phyloP scores from a whole-genome alignment of 2,329 filamentous ascomycete species.

The Mollisiaceae sp. region DNA sequence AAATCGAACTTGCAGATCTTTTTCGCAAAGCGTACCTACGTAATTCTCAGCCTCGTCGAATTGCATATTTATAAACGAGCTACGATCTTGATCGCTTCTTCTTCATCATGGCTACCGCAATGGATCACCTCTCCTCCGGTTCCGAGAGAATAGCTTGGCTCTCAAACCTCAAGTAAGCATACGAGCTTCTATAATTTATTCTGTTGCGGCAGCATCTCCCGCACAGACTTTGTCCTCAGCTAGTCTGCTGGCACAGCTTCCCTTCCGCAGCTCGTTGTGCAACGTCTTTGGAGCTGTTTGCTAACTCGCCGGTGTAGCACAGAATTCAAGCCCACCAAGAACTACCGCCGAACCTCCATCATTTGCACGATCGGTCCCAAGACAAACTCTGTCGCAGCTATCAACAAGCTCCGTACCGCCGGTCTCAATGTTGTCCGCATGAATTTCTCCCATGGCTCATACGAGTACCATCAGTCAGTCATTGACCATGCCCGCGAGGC shows the following conservation, averaged over 20 bases:
- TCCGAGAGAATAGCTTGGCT: slow-evolving; percentile 69
- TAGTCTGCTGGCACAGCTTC: background rate
- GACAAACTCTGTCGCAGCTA: slow-evolving; percentile 97
- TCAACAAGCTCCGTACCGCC: slow-evolving; percentile 88
- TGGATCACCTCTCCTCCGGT: slow-evolving; percentile 85
- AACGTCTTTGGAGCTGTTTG: background rate
- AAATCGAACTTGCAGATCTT: background rate
- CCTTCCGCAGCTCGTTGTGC: background rate
- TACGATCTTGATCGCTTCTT: slow-evolving; percentile 1
- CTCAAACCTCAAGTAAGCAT: slow-evolving; percentile 8
- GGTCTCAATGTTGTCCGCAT: slow-evolving; percentile 99
- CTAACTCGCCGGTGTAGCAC: slow-evolving; percentile 66
- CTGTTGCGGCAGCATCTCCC: slow-evolving; percentile 46
- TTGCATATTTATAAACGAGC: background rate
- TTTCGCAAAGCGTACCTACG: slow-evolving; percentile 6
- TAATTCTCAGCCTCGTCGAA: slow-evolving; percentile 5
- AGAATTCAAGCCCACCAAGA: slow-evolving; percentile 80
- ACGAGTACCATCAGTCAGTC: slow-evolving; percentile 98
- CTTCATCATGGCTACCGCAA: slow-evolving; percentile 61
- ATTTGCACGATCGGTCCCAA: slow-evolving; percentile 83
- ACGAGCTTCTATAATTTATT: slow-evolving; percentile 41
- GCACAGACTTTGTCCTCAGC: background rate
- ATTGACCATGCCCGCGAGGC: slow-evolving; percentile 94
- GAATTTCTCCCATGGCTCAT: slow-evolving; percentile 97
- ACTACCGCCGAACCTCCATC: slow-evolving; percentile 91